Conservation (phyloP, 1,139 yeast genomes). For the Scheffersomyces parashehatae region DNA sequence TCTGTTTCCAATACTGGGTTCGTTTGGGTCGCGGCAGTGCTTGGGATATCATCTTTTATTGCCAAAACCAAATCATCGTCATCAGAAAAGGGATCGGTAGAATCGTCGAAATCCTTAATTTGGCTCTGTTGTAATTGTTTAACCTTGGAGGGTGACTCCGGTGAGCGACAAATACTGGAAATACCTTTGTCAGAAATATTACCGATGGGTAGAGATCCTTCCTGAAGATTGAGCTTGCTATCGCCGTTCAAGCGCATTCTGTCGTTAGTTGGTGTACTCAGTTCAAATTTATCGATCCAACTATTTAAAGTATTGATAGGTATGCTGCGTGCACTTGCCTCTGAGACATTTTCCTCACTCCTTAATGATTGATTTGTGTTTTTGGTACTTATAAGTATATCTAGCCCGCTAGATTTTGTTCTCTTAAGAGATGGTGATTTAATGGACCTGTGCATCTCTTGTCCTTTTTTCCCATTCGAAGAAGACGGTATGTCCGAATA, state of each 20-base stretch:
- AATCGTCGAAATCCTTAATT: conserved; percentile 13
- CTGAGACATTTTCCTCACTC: background rate
- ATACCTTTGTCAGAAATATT: too few species aligned
- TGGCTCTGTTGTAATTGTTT: too few species aligned
- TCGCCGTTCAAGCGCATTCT: too few species aligned
- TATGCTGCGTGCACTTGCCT: conserved; percentile 3
- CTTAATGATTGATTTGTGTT: too few species aligned
- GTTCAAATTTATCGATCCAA: conserved; percentile 39
- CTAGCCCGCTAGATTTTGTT: conserved; percentile 32
- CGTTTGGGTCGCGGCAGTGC: too few species aligned
- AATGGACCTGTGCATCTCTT: conserved; percentile 5
- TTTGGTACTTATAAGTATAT: conserved; percentile 1
- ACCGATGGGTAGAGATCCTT: conserved; percentile 1
- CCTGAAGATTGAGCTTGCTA: background rate
- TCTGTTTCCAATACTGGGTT: too few species aligned
- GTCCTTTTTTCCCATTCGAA: conserved; percentile 10
- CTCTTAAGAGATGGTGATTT: conserved; percentile 25
- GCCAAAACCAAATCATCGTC: conserved; percentile 29
- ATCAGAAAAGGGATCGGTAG: conserved; percentile 36
- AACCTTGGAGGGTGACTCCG: too few species aligned
- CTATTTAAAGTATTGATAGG: conserved; percentile 19
- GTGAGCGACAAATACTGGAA: too few species aligned
- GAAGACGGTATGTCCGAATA: conserved; percentile 26
- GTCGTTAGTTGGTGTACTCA: conserved; percentile 4
- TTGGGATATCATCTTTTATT: conserved; percentile 4